Conservation (phyloP, 495 filamentous ascomycete species). For the Thermothielavioides terrestris region DNA sequence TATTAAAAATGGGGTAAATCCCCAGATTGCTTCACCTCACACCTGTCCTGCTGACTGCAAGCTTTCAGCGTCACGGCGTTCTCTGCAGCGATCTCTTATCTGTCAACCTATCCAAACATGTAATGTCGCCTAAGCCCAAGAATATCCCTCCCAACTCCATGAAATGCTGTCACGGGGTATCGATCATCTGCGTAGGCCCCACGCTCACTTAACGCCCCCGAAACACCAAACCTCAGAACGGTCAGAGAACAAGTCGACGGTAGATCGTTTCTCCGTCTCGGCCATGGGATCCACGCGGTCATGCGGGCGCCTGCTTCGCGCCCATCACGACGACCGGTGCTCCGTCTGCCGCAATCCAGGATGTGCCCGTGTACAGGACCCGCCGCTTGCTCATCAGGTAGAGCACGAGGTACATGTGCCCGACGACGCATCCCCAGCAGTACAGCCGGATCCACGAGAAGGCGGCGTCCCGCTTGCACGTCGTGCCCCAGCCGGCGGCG, state of each 20-base stretch:
- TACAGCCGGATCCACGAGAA: constrained; percentile 46
- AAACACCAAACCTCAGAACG: neutral
- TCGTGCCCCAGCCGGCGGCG: constrained; percentile 60
- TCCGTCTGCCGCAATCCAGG: constrained; percentile 53
- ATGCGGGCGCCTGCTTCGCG: constrained; percentile 3
- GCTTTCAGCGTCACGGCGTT: no score
- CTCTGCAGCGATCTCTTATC: neutral
- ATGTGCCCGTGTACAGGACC: constrained; percentile 42
- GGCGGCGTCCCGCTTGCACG: constrained; percentile 28
- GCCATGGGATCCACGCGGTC: neutral
- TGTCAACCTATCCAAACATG: neutral
- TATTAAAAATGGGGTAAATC: no score
- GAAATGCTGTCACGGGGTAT: constrained; percentile 4
- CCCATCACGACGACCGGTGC: constrained; percentile 39
- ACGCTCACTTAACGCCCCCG: neutral
- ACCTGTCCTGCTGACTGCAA: no score
- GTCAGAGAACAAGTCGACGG: no score
- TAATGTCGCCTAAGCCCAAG: neutral
- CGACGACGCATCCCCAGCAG: constrained; percentile 56
- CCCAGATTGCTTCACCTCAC: no score
- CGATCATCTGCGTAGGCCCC: neutral
- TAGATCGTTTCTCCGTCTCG: no score
- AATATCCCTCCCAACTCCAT: neutral
- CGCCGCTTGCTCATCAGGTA: constrained; percentile 54
- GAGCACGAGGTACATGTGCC: constrained; percentile 56